These are phyloP conservation scores for Diaporthe sp. DNA, from an alignment of 2,329 filamentous ascomycete genomes.

Conservation along the genomic window DNA sequence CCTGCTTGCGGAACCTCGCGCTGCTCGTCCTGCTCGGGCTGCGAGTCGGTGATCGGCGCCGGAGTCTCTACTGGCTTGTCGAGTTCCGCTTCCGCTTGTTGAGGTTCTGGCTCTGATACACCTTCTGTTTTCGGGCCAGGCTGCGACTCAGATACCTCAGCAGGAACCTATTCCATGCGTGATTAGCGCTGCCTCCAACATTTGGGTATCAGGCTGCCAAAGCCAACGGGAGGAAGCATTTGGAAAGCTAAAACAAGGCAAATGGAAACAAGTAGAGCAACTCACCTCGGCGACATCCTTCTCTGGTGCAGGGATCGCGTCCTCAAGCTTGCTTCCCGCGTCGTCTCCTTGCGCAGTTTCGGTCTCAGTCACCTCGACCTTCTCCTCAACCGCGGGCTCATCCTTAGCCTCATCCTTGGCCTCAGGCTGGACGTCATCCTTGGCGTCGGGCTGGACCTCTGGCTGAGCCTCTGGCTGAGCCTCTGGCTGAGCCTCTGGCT, in stretches of 20 bases:
- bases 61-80: conserved; percentile 1
- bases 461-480: background rate
- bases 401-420: conserved; percentile 18
- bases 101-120: conserved; percentile 5
- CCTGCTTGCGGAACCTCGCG: background rate
- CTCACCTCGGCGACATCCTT: conserved; percentile 14
- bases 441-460: conserved; percentile 8
- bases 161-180: background rate
- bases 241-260: too few relatives aligned
- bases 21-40: background rate
- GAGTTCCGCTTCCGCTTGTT: background rate
- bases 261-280: background rate
- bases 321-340: background rate
- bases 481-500: background rate
- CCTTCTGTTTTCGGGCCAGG: background rate
- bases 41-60: background rate
- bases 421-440: background rate
- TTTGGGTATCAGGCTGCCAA: background rate
- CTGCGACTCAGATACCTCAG: conserved; percentile 14
- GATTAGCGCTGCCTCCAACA: background rate
- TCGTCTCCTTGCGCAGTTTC: background rate
- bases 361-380: conserved; percentile 1
- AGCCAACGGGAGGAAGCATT: background rate
- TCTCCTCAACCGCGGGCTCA: conserved; percentile 34
- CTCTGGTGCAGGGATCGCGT: background rate